Percentiles rank a stretch among this genome's conserved stretches.
Evolutionary conservation across 2,329 filamentous ascomycete genomes (phyloP).

Genomic region (Cryphonectria naterciae): DNA sequence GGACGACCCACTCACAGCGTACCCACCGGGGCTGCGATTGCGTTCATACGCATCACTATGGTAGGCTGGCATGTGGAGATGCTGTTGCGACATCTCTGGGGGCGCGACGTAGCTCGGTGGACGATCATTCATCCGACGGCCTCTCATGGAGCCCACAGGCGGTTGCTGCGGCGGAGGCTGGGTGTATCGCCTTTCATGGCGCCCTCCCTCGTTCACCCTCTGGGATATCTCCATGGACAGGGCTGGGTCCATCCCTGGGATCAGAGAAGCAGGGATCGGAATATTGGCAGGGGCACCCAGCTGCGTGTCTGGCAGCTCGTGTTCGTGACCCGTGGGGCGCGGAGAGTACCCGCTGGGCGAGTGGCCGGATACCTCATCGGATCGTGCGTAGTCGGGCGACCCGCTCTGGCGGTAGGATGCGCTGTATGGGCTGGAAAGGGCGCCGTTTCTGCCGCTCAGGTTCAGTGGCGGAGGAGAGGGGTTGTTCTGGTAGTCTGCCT

Average conservation of each 20-base stretch:
- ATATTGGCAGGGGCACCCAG: slow-evolving; percentile 32
- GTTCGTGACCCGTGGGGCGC: slow-evolving; percentile 33
- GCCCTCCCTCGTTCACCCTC: slow-evolving; percentile 60
- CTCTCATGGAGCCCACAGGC: slow-evolving; percentile 47
- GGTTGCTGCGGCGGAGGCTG: slow-evolving; percentile 37
- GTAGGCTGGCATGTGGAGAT: slow-evolving; percentile 39
- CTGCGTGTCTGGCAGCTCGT: slow-evolving; percentile 42
- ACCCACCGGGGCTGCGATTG: slow-evolving; percentile 42
- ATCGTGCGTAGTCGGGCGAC: slow-evolving; percentile 36
- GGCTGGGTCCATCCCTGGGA: slow-evolving; percentile 63
- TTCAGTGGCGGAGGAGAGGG: slow-evolving; percentile 51
- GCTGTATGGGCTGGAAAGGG: slow-evolving; percentile 36
- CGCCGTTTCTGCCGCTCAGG: slow-evolving; percentile 43
- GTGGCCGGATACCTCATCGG: slow-evolving; percentile 31
- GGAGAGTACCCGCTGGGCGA: slow-evolving; percentile 40
- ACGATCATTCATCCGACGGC: slow-evolving; percentile 43
- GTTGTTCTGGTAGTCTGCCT: slow-evolving; percentile 44
- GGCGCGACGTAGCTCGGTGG: slow-evolving; percentile 33
- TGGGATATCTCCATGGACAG: slow-evolving; percentile 62
- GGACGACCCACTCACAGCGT: slow-evolving; percentile 40
- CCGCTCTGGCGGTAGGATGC: slow-evolving; percentile 36
- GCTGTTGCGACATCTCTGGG: slow-evolving; percentile 36
- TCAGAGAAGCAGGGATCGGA: slow-evolving; percentile 59
- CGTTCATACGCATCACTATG: slow-evolving; percentile 44
- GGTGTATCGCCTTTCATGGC: slow-evolving; percentile 51